Base-by-base conservation (phyloP, 2,329 filamentous ascomycete genomes). In the Hymenoscyphus salicellus region DNA sequence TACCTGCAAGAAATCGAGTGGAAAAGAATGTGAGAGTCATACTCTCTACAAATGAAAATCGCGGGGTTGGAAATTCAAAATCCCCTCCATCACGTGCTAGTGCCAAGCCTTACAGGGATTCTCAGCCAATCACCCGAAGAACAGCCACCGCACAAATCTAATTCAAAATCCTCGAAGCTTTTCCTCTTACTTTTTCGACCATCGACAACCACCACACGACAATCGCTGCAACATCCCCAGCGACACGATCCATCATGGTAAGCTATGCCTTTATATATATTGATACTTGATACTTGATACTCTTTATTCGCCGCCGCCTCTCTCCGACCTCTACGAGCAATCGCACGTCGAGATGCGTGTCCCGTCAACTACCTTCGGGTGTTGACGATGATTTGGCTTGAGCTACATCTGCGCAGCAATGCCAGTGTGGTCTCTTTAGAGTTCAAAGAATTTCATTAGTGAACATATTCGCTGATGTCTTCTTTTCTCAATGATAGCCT, bases 401-500 rank as follows among this genome's bases (percentile, higher is more conserved):
- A 89, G 86, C 77, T 76, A 73, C 74, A 80, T 78, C 71, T 74
- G 73, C 57, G 73, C 72, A 75, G 72, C 63, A 75, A 75, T 75
- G 73, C 73, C 71, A 72, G 61, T 71, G 66, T 73, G 58, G 81
- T 85, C 90, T 95, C 92, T 89, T 83, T 96, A 96, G 92, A 96
- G 92, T 90, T 90, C 82, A 90, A 87, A 89, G 88, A 91, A 92
- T 89, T 91, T 85, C 78, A 82, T 87, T 88, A 85, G 84, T 89
- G 89, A 86, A 89, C 86, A 87, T 84, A 86, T 82, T 75, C 82
- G 90, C 93, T 97, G 91, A 96, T 92, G 84, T 92, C 89, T 92
- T 96, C 91, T 95, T 93, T 96, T 92, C 94, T 98, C 94, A 95
- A 98, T 98, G 93, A 98, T 86, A 98, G 95, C 92, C 95, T 90